These are phyloP conservation scores for Apiotrichum mycotoxinovorans DNA, from an alignment of 1,284 basidiomycete genomes.

Conservation along the genomic window DNA sequence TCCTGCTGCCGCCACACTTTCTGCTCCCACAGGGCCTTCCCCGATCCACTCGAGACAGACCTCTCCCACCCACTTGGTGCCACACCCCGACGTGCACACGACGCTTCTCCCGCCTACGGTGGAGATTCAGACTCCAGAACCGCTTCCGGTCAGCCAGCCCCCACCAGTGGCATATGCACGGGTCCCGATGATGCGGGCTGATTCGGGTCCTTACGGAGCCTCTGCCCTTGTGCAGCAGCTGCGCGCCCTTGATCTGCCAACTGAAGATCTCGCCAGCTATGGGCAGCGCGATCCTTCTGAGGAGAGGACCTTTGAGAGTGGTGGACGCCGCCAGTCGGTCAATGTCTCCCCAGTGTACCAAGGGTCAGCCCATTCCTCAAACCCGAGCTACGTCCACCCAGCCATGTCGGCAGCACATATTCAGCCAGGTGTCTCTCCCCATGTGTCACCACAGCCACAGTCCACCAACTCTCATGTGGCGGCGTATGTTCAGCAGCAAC, in stretches of 20 bases:
- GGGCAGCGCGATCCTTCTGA: slow-evolving; percentile 33
- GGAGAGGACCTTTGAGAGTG: slow-evolving; percentile 4
- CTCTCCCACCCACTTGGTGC: not conserved
- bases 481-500: slow-evolving; percentile 30
- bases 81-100: slow-evolving; percentile 24
- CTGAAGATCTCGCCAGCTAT: slow-evolving; percentile 48
- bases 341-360: slow-evolving; percentile 23
- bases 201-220: slow-evolving; percentile 22
- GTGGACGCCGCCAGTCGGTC: not conserved
- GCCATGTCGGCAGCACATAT: slow-evolving; percentile 19
- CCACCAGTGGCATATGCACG: not conserved
- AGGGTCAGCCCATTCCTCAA: slow-evolving; percentile 18
- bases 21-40: slow-evolving; percentile 58
- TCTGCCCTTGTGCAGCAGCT: slow-evolving; percentile 49
- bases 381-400: slow-evolving; percentile 22
- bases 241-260: slow-evolving; percentile 50
- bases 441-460: slow-evolving; percentile 5
- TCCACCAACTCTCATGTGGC: slow-evolving; percentile 21
- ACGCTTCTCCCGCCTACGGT: slow-evolving; percentile 38
- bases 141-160: not conserved
- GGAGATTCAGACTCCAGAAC: slow-evolving; percentile 8
- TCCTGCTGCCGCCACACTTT: not conserved
- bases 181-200: slow-evolving; percentile 2
- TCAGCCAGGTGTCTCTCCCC: not conserved
- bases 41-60: slow-evolving; percentile 56